These are phyloP conservation scores for Cercospora zeina DNA, from an alignment of 2,329 filamentous ascomycete species.

Conservation along the genomic window DNA sequence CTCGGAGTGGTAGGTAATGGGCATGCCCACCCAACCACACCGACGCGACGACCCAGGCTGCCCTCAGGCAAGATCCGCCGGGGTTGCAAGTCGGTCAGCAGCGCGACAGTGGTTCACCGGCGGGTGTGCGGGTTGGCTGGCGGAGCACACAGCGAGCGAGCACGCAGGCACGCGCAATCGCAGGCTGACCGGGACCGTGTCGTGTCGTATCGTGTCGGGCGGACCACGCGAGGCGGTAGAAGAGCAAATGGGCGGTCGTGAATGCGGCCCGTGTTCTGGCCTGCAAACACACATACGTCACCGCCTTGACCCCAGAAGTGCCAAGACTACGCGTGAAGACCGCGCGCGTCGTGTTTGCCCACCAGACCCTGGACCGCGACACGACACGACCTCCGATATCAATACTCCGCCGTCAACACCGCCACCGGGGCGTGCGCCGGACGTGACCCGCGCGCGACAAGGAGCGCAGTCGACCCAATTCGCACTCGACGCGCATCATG, in stretches of 20 bases:
- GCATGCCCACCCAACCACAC: slow-evolving; percentile 17
- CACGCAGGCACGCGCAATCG: neutral
- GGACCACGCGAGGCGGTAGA: neutral
- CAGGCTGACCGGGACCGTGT: neutral
- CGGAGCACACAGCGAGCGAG: neutral
- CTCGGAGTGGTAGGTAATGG: slow-evolving; percentile 27
- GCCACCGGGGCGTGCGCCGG: neutral
- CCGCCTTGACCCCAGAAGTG: neutral
- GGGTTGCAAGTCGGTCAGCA: neutral
- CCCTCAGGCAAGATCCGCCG: neutral
- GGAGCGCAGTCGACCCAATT: neutral
- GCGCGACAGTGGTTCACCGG: neutral
- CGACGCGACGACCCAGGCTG: neutral
- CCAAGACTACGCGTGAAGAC: slow-evolving; percentile 8
- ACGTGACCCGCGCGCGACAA: neutral
- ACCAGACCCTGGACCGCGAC: neutral
- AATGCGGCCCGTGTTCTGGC: neutral
- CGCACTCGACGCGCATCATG: slow-evolving; percentile 59
- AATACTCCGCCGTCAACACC: neutral
- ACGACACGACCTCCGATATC: slow-evolving; percentile 5
- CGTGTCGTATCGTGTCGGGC: neutral
- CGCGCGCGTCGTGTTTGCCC: slow-evolving; percentile 14
- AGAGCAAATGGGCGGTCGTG: slow-evolving; percentile 2
- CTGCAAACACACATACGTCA: neutral
- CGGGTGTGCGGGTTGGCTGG: neutral